Evolutionary conservation across 179 eudicot genomes (phyloP).

Genomic region (Corrigiola litoralis): DNA sequence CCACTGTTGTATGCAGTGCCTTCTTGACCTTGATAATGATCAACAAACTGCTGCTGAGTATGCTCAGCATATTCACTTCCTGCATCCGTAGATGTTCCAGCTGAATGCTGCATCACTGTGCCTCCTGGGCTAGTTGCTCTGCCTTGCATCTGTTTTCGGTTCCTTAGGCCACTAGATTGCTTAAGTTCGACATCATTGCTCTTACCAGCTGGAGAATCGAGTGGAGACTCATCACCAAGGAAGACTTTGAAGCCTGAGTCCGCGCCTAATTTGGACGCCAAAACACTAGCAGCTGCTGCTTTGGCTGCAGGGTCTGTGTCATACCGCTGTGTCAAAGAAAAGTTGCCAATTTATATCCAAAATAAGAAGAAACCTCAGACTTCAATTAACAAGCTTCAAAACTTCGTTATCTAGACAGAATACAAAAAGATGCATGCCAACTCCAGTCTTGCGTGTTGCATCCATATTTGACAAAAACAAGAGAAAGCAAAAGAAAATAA

Average conservation of each 20-base stretch:
- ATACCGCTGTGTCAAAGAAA: slow-evolving; percentile 59
- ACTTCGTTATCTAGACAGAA: no score
- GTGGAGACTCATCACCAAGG: slow-evolving; percentile 55
- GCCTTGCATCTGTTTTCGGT: slow-evolving; percentile 54
- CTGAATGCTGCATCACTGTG: slow-evolving; percentile 30
- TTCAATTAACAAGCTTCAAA: no score
- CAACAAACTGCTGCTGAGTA: slow-evolving; percentile 51
- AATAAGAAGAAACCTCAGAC: neutral
- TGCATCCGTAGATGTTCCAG: slow-evolving; percentile 32
- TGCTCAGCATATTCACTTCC: slow-evolving; percentile 38
- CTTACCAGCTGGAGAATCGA: slow-evolving; percentile 42
- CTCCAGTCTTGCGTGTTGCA: no score
- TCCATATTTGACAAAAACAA: no score
- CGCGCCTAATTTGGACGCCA: slow-evolving; percentile 84
- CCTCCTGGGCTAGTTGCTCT: slow-evolving; percentile 40
- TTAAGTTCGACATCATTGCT: slow-evolving; percentile 59
- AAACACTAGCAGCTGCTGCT: slow-evolving; percentile 96
- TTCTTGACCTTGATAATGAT: slow-evolving; percentile 55
- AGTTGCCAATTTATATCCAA: neutral
- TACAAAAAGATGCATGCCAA: no score
- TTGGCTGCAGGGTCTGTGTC: slow-evolving; percentile 98
- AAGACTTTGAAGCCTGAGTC: slow-evolving; percentile 79
- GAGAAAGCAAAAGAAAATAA: no score
- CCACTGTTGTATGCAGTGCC: slow-evolving; percentile 53
- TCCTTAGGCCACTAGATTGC: slow-evolving; percentile 66